Base-by-base conservation (phyloP, 2,329 filamentous ascomycete species). In the Fusarium lyarnte region DNA sequence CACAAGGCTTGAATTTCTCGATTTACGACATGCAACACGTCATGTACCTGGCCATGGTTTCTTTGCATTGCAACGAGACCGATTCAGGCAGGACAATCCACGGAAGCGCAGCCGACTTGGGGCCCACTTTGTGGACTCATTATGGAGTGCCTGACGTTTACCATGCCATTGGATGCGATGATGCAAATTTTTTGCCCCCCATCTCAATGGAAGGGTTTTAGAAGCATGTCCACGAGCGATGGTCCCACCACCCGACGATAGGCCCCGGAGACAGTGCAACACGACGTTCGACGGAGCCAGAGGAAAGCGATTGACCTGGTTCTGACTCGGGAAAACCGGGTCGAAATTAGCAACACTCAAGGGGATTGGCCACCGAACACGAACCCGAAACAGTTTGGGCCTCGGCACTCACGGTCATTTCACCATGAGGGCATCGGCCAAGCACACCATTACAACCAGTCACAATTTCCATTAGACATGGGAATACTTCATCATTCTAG, bases 151-250 rank as follows among this genome's bases (percentile, higher is more conserved):
- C 57, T 60, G 66, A 63, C 51, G 43, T 63, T 55, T 61, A 69
- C 70, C 75, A 73, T 69, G 69, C 69, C 65, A 71, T 70, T 77
- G 70, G 76, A 73, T 76, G 70, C 69, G 55, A 73, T 72, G 74
- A 72, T 74, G 74, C 73, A 77, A 77, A 77, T 62, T 76, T 77
- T 77, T 72, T 54, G 49, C 71, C 70, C 69, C 70, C 67, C 63
- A 65, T 66, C 58, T 61, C 55, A 57, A 72, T 77, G 63, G 76
- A 77, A 77, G 76, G 63, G 54, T 76, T 74, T 74, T 77, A 54
- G 76, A 77, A 77, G 72, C 53, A 58, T 46, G 43, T 25, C 66
- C 54, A 62, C 67, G 55, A 63, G 57, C 55, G 39, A 58, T 23
- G 63, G 75, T 64, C 60, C 76, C 76, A 77, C 75, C 61, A 68